Base-by-base conservation (phyloP, 768 basidiomycete species). In the Galerina marginata region DNA sequence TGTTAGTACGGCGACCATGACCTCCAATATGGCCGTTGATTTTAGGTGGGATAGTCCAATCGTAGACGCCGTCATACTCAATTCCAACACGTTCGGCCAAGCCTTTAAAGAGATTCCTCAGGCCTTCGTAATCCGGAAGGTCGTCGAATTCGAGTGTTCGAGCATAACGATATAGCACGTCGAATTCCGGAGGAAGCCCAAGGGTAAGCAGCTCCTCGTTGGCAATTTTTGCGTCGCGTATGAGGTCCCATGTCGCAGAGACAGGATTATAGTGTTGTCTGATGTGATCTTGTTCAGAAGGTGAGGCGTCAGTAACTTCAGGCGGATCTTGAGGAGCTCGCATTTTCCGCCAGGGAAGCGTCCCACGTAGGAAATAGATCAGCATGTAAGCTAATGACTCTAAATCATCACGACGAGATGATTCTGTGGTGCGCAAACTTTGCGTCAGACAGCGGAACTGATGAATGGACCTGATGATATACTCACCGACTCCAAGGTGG, bases 61-160 rank as follows among this genome's bases (percentile, higher is more conserved):
- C 79, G 65, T 70, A 82, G 1, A 77, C 75, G 11, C 77, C 81
- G 66, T 87, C 85, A 65, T 85, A 87, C 56, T 79, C 78, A 6
- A 87, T 75, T 1, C 82, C 84, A n/a, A 82, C 73, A 9, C 83
- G 79, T 59, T 77, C 79, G 1, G 83, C 87, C 10, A 89, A 69
- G 3, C 81, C 83, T 14, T 83, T 81, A 72, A 95, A 92, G 46
- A 93, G 82, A 46, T 83, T 84, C 44, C 93, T 82, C 23, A 95
- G 78, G 26, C 93, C 93, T 45, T 87, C 89, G 67, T 95, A 96
- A 74, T 96, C 94, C 9, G 93, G 94, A 42, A 92, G 80, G 77
- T 95, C 93, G 68, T 92, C 92, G 66, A 95, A 95, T 63, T 89
- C 89, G 38, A 96, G 85, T 2, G 86, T 87, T 46, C 93, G 85